Base-by-base conservation (phyloP, 2,329 filamentous ascomycete genomes). In the Xylaria sp. region DNA sequence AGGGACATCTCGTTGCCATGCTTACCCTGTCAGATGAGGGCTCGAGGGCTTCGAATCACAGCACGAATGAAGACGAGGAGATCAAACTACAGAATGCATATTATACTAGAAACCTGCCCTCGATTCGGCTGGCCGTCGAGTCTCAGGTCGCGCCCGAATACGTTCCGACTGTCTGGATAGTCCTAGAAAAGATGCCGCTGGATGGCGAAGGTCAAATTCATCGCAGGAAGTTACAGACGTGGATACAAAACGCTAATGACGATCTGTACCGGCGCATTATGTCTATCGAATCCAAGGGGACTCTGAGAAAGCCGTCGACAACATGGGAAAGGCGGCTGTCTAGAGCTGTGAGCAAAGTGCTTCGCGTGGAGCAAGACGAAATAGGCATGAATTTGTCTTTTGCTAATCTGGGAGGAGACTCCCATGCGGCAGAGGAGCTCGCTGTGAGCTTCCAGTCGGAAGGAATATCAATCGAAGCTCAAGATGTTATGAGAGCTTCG, bases 171-270 rank as follows among this genome's bases (percentile, higher is more conserved):
- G 77, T 85, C 9, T 88, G 85, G 85, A 79, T 87, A 20, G 80
- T 83, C 3, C 74, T 87, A 62, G 80, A 82, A 57, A 78, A 76
- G 54, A 84, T 87, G 80, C 84, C 84, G 7, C 62, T 82, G n/a
- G 80, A 80, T 56, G 77, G 79, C 0, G 72, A 77, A 13, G 83
- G 82, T 15, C 77, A 80, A 23, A 76, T 82, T 58, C 80, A 86
- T 72, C 78, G 81, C 51, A 79, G 84, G 39, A 80, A 79, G 65
- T 72, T 88, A 52, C 85, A 86, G 67, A 86, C 84, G 3, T 88
- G 86, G 86, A 82, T 83, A 31, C 85, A 87, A 75, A 87, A 87
- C 70, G 82, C 84, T 56, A 84, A 85, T 68, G 81, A 86, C 62
- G 79, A 82, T 33, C 71, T 80, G 28, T 82, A 86, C 71, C 79